Percentiles rank a stretch among this genome's conserved stretches.
phyloP scores from a whole-genome alignment of 2,329 filamentous ascomycete genomes.

The Curvularia eragrostidis region DNA sequence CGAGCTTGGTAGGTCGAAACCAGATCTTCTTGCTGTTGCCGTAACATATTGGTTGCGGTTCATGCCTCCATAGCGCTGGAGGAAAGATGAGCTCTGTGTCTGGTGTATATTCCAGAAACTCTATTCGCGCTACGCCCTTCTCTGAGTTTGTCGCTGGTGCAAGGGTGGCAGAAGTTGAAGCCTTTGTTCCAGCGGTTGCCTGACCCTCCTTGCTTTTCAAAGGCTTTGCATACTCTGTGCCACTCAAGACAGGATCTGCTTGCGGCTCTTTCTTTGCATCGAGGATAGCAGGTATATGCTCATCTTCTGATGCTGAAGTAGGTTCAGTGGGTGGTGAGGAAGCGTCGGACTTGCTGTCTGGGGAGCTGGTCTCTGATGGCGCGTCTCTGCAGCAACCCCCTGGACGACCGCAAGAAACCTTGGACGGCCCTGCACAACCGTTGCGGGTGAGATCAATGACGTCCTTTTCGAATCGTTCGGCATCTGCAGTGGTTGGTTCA shows the following conservation, averaged over 20 bases:
- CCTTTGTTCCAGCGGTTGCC: slow-evolving; percentile 59
- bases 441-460: slow-evolving; percentile 31
- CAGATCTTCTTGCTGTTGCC: slow-evolving; percentile 93
- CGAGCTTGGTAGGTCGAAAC: slow-evolving; percentile 85
- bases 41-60: slow-evolving; percentile 79
- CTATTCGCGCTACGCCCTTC: slow-evolving; percentile 63
- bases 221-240: slow-evolving; percentile 43
- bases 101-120: slow-evolving; percentile 85
- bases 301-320: slow-evolving; percentile 35
- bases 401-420: slow-evolving; percentile 45
- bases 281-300: slow-evolving; percentile 35
- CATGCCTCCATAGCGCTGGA: slow-evolving; percentile 78
- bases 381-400: slow-evolving; percentile 49
- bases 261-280: slow-evolving; percentile 30
- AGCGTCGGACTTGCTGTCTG: slow-evolving; percentile 33
- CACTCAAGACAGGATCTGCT: slow-evolving; percentile 35
- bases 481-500: slow-evolving; percentile 57
- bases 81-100: slow-evolving; percentile 95
- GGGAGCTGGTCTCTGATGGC: slow-evolving; percentile 39
- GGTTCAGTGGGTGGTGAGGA: slow-evolving; percentile 43
- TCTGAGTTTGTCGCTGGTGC: slow-evolving; percentile 62
- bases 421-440: slow-evolving; percentile 34
- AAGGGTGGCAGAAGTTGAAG: slow-evolving; percentile 35
- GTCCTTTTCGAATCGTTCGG: slow-evolving; percentile 37
- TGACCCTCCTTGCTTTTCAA: slow-evolving; percentile 45